Base-by-base conservation (phyloP, 176 grass and related monocot genomes). In the Tillandsia leiboldiana region DNA sequence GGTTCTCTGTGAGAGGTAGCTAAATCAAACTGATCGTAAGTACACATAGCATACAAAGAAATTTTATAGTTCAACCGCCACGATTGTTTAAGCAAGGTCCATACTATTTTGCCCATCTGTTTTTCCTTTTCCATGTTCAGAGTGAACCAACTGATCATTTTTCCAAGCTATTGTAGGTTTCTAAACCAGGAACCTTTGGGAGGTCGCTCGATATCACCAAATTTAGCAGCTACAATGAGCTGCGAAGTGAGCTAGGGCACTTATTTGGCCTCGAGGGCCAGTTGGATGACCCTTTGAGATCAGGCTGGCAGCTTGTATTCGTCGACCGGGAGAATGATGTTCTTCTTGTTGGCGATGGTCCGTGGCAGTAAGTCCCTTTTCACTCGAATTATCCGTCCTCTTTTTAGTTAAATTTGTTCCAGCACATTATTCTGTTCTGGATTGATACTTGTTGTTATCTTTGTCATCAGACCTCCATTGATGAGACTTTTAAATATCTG, bases 291-390 rank as follows among this genome's bases (percentile, higher is more conserved):
- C 89, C 93, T 47, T 65, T 87, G 77, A 97, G 93, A 97, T 97
- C 93, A 97, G 93, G 93, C 93, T 97, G 93, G 93, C 93, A 97
- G 93, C 93, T 97, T 97, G 93, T 97, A 97, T 97, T 97, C 59
- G 84, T 97, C 65, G 93, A 97, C 86, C 78, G 81, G 23, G 93
- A 97, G 81, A 83, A 92, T 15, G 89, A 97, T 49, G 84, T 92
- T 80, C 93, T 97, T 65, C 93, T 97, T 52, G 81, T 97, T 14
- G 93, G 93, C 14, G 93, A 97, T 0, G 93, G 87, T 70, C 93
- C 93, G 68, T 97, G 93, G 93, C 93, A 92, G 93, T 97, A 87
- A 59, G 86, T 86, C 74, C 10, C 51, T 69, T 0, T 23, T 20
- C 56, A 10, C 8, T n/a, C 56, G 7, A 42, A 9, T 23, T 61